Conservation (phyloP, 1,284 basidiomycete species). For the Puccinia coronata region DNA sequence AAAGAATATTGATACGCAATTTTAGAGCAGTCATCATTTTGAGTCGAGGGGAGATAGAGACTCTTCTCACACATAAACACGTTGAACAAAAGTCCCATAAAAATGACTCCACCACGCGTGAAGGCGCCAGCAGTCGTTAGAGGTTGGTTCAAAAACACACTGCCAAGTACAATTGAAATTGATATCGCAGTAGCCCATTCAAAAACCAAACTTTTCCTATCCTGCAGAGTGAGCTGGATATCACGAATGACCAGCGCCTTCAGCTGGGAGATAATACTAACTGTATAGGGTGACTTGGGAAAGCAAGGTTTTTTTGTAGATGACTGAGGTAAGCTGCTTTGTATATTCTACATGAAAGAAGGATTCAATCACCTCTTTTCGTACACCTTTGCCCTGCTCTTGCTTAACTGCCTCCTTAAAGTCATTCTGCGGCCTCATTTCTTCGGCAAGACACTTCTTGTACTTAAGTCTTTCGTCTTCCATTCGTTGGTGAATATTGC, state of each 20-base stretch:
- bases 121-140: constrained; percentile 55
- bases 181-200: constrained; percentile 53
- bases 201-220: constrained; percentile 72
- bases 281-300: constrained; percentile 81
- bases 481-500: constrained; percentile 65
- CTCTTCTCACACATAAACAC: constrained; percentile 8
- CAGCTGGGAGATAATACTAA: constrained; percentile 75
- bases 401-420: constrained; percentile 76
- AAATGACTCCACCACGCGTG: constrained; percentile 75
- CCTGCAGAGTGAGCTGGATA: constrained; percentile 69
- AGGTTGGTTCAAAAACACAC: constrained; percentile 55
- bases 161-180: constrained; percentile 55
- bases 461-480: constrained; percentile 67
- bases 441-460: constrained; percentile 67
- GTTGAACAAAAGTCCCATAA: constrained; percentile 59
- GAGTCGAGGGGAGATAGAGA: too few species aligned
- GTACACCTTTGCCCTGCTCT: constrained; percentile 79
- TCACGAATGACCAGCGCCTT: constrained; percentile 38
- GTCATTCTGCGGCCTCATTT: constrained; percentile 66
- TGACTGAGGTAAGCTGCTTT: too few species aligned
- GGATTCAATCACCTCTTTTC: constrained; percentile 58
- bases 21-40: not conserved
- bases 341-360: constrained; percentile 49
- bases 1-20: too few species aligned
- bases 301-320: too few species aligned